Base-by-base conservation (phyloP, 202 grass and related monocot species). In the Musa balbisiana region DNA sequence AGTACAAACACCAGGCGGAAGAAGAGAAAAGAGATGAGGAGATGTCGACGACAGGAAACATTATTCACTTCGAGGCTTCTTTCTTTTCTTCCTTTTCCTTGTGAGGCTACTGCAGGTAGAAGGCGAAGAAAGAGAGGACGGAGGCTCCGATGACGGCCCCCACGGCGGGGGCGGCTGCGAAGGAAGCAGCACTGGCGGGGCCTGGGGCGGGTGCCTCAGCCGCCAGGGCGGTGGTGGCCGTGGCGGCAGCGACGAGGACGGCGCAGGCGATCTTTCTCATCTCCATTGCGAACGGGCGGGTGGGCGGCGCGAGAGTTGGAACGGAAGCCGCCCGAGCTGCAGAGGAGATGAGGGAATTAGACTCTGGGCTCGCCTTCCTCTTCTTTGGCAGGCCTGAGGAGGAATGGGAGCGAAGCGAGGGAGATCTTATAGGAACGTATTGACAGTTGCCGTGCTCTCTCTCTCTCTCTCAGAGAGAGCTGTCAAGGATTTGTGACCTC, bases 241-340 rank as follows among this genome's bases (percentile, higher is more conserved):
- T n/a, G n/a, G 49, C 75, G 19, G 75, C 75, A 2, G 62, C 60
- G 43, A 66, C 10, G 5, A 77, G 33, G n/a, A 59, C 60, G 43
- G 75, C 75, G 60, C 75, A 77, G 43, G 60, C 60, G 49, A 77
- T 77, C 89, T 85, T 91, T 82, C 85, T 91, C 89, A 91, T 91
- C 89, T 88, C 89, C 89, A 92, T 92, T 62, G 71, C 69, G 43
- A 25, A 71, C 53, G 52, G 62, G 54, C 73, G 78, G 23, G 67
- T 11, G 13, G n/a, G 52, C 33, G 55, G 73, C 51, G 33, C 29
- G 49, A 10, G 33, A 43, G 33, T 43, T 43, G 3, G 33, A 43
- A 0, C 33, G 33, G 4, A 43, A 43, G 33, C 33, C 33, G 33
- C 33, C 33, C 33, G 33, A 43, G 4, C 33, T 23, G 78, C 71